These are phyloP conservation scores for Amauroascus niger DNA, from an alignment of 2,329 filamentous ascomycete genomes.

Conservation along the genomic window DNA sequence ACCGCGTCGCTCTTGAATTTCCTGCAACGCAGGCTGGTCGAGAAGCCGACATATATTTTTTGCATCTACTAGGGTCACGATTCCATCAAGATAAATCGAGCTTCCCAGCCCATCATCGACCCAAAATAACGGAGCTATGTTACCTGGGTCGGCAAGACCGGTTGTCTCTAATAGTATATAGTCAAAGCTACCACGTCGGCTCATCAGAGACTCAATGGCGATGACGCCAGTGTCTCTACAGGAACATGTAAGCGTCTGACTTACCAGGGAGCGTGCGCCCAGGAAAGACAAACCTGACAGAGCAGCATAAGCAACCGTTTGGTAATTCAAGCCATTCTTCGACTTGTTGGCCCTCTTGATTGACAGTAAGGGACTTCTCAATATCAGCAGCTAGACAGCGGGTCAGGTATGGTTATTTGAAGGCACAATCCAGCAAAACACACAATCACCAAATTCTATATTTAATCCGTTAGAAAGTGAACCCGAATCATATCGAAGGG, in stretches of 20 bases:
- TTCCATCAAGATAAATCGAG: slow-evolving; percentile 91
- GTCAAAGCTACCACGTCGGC: slow-evolving; percentile 85
- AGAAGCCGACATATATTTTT: slow-evolving; percentile 80
- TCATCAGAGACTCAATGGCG: slow-evolving; percentile 92
- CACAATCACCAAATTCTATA: slow-evolving; percentile 71
- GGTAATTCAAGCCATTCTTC: slow-evolving; percentile 94
- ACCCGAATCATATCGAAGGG: background rate
- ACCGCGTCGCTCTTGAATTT: slow-evolving; percentile 31
- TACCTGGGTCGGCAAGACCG: slow-evolving; percentile 87
- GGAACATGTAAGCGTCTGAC: background rate
- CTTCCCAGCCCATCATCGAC: slow-evolving; percentile 91
- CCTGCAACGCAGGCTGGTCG: slow-evolving; percentile 51
- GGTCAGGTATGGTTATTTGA: background rate
- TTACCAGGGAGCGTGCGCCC: background rate
- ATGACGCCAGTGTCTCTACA: slow-evolving; percentile 78
- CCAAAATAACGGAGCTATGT: slow-evolving; percentile 94
- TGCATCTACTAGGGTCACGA: slow-evolving; percentile 90
- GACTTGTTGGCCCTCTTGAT: slow-evolving; percentile 68
- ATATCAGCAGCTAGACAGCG: slow-evolving; percentile 65
- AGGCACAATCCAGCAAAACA: slow-evolving; percentile 41
- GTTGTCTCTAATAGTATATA: slow-evolving; percentile 97
- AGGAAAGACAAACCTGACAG: slow-evolving; percentile 60
- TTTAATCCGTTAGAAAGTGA: slow-evolving; percentile 16
- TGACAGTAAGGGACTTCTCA: slow-evolving; percentile 89
- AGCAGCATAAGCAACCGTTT: slow-evolving; percentile 96